phyloP scores from a whole-genome alignment of 1,284 basidiomycete species.

The Somion occarium region DNA sequence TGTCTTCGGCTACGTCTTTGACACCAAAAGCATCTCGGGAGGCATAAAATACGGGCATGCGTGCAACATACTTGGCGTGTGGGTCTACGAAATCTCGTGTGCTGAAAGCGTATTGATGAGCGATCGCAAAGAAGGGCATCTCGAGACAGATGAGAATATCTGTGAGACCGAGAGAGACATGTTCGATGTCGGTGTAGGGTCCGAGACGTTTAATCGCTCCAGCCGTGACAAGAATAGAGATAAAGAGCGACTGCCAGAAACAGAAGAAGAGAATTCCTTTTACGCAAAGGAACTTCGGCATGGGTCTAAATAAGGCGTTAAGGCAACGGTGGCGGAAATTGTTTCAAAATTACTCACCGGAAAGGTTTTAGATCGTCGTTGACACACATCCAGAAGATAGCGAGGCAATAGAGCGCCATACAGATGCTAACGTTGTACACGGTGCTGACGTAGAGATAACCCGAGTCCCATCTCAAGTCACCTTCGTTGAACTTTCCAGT shows the following conservation, averaged over 20 bases:
- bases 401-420: constrained; percentile 81
- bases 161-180: constrained; percentile 86
- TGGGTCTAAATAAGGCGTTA: no score
- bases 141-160: constrained; percentile 93
- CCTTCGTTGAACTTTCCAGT: constrained; percentile 90
- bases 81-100: constrained; percentile 80
- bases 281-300: constrained; percentile 96
- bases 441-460: constrained; percentile 90
- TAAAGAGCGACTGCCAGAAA: constrained; percentile 92
- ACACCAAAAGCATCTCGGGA: constrained; percentile 84
- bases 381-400: constrained; percentile 93
- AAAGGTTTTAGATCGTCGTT: constrained; percentile 84
- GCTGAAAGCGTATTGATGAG: constrained; percentile 88
- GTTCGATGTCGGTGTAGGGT: constrained; percentile 86
- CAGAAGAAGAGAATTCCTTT: constrained; percentile 98
- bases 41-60: constrained; percentile 85
- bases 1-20: constrained; percentile 87
- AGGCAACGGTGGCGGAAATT: neutral
- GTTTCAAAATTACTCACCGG: constrained; percentile 50
- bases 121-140: constrained; percentile 96
- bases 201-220: constrained; percentile 76
- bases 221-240: constrained; percentile 86
- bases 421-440: constrained; percentile 76
- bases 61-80: constrained; percentile 66
- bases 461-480: constrained; percentile 76